Evolutionary conservation across 2,329 filamentous ascomycete species (phyloP).

Genomic region (Verticillium albo-atrum): DNA sequence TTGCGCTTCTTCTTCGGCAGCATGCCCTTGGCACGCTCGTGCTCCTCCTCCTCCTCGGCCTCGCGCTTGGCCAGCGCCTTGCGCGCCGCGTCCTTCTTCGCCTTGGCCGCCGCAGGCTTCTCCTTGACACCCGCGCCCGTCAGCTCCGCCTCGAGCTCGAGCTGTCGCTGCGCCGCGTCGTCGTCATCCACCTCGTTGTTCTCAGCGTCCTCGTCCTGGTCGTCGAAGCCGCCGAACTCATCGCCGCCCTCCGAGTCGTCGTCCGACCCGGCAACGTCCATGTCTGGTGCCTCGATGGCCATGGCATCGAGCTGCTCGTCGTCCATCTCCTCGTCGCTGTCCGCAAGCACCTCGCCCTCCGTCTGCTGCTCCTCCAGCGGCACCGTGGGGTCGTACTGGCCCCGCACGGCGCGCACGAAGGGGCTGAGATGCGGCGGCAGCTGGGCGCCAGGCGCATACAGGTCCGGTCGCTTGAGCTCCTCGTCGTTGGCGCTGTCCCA

Average conservation of each 20-base stretch:
- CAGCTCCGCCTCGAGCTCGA: conserved; percentile 89
- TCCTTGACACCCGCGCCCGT: conserved; percentile 59
- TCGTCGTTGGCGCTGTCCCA: conserved; percentile 96
- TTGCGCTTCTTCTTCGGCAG: conserved; percentile 97
- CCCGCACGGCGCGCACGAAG: conserved; percentile 83
- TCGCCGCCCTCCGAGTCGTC: conserved; percentile 41
- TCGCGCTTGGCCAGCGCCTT: conserved; percentile 68
- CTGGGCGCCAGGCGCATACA: conserved; percentile 85
- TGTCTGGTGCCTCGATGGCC: conserved; percentile 33
- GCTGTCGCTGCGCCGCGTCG: conserved; percentile 71
- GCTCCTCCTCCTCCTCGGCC: conserved; percentile 75
- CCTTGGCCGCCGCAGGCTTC: conserved; percentile 48
- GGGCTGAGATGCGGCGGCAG: conserved; percentile 93
- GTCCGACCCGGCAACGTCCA: conserved; percentile 46
- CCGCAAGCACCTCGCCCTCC: conserved; percentile 75
- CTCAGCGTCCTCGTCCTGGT: conserved; percentile 30
- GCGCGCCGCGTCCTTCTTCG: conserved; percentile 65
- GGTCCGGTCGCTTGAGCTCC: conserved; percentile 77
- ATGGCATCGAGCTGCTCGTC: conserved; percentile 37
- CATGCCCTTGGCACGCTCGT: conserved; percentile 96
- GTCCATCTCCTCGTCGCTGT: conserved; percentile 52
- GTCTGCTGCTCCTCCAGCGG: conserved; percentile 83
- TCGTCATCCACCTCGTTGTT: conserved; percentile 43
- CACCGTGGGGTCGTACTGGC: conserved; percentile 86
- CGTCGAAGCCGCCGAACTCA: conserved; percentile 46